Conservation (phyloP, 2,329 filamentous ascomycete species). For the Hymenoscyphus infarciens region DNA sequence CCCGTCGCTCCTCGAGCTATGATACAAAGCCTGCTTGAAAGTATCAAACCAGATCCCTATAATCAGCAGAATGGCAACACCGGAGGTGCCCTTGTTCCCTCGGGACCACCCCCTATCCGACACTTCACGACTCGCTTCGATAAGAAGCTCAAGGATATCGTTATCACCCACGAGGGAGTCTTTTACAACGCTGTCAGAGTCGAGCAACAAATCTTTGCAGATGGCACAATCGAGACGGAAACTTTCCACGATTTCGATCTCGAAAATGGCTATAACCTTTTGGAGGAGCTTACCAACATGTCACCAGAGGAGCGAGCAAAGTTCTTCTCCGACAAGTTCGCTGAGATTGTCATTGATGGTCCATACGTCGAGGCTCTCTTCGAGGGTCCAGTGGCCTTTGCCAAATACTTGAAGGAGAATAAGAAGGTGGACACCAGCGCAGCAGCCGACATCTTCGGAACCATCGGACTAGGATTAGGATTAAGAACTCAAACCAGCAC, state of each 20-base stretch:
- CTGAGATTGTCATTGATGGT: conserved; percentile 8
- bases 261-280: conserved; percentile 7
- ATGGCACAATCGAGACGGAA: background rate
- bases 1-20: conserved; percentile 10
- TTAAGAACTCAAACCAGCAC: background rate
- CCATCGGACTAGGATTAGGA: background rate
- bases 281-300: conserved; percentile 2
- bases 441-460: background rate
- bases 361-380: background rate
- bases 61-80: no score
- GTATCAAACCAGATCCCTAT: background rate
- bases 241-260: background rate
- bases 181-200: conserved; percentile 4
- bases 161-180: conserved; percentile 2
- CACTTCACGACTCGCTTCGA: background rate
- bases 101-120: background rate
- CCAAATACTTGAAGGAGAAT: background rate
- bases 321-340: conserved; percentile 5
- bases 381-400: background rate
- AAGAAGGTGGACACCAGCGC: background rate
- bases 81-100: background rate
- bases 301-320: background rate
- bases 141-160: conserved; percentile 8
- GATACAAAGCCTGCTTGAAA: background rate
- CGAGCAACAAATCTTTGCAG: background rate